Base-by-base conservation (phyloP, 2,329 filamentous ascomycete genomes). In the Graphilbum fragrans region DNA sequence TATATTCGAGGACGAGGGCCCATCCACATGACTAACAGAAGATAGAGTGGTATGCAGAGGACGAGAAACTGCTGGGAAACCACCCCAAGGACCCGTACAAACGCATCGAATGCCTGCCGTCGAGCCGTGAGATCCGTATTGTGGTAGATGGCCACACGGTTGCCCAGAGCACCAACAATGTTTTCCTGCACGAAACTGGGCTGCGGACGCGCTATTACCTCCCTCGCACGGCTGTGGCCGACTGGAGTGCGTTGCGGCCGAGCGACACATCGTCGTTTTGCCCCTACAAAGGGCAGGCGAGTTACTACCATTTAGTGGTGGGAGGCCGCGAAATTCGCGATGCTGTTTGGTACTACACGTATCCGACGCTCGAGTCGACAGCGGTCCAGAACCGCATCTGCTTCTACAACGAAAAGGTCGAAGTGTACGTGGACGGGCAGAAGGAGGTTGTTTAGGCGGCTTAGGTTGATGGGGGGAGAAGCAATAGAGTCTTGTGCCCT, bases 11-110 rank as follows among this genome's bases (percentile, higher is more conserved):
- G n/a, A n/a, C n/a, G n/a, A n/a, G n/a, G n/a, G n/a, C n/a, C n/a
- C n/a, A n/a, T n/a, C n/a, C n/a, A n/a, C n/a, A n/a, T n/a, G n/a
- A n/a, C n/a, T n/a, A n/a, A n/a, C n/a, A n/a, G n/a, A n/a, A n/a
- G n/a, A n/a, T n/a, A n/a, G n/a, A n/a, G n/a, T n/a, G n/a, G n/a
- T n/a, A n/a, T n/a, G n/a, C n/a, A n/a, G n/a, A n/a, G n/a, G n/a
- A n/a, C n/a, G n/a, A n/a, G 7, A 7, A 27, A 27, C 50, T 62
- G 23, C 57, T 61, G 0, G 56, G 53, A 8, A 39, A 50, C 0
- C 79, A 83, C 44, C 77, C 78, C 1, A 81, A 80, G 47, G 77
- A 82, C 41, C 79, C 78, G 0, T 81, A 72, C 58, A 79, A 78
- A 49, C 68, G 79, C 12, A 61, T 83, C 45, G 77, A 82, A 42